Evolutionary conservation across 208 protist species (phyloP).

Genomic region (Entamoeba dispar): DNA sequence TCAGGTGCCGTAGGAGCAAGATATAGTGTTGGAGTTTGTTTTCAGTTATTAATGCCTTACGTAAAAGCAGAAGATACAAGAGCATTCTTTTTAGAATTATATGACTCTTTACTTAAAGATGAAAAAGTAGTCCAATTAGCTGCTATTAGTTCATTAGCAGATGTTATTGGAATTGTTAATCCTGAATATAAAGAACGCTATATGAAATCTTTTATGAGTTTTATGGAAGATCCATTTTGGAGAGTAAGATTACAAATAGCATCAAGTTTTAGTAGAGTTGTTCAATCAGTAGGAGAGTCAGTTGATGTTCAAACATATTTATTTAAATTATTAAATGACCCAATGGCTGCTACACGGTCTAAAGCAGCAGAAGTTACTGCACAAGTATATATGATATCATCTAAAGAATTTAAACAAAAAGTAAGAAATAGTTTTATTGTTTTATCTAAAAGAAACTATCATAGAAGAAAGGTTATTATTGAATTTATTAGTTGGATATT

Average conservation of each 20-base stretch:
- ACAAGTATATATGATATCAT: neutral
- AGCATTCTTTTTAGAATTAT: neutral
- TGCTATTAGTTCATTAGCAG: neutral
- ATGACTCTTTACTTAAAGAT: neutral
- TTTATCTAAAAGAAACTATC: neutral
- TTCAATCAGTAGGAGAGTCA: neutral
- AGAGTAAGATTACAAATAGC: neutral
- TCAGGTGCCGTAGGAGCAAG: neutral
- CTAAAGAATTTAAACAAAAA: neutral
- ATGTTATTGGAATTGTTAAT: neutral
- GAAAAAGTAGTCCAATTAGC: neutral
- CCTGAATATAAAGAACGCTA: neutral
- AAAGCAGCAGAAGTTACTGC: neutral
- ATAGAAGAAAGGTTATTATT: neutral
- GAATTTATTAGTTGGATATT: neutral
- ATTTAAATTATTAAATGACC: neutral
- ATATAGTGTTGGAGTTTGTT: neutral
- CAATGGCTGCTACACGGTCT: neutral
- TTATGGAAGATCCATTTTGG: neutral
- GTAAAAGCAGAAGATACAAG: neutral
- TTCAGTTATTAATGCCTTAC: neutral
- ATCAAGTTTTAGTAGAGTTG: neutral
- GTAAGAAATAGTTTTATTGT: neutral
- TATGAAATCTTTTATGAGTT: neutral
- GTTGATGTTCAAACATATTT: neutral